Evolutionary conservation across 768 basidiomycete species (phyloP).

Genomic region (Fomitopsis pulvina): DNA sequence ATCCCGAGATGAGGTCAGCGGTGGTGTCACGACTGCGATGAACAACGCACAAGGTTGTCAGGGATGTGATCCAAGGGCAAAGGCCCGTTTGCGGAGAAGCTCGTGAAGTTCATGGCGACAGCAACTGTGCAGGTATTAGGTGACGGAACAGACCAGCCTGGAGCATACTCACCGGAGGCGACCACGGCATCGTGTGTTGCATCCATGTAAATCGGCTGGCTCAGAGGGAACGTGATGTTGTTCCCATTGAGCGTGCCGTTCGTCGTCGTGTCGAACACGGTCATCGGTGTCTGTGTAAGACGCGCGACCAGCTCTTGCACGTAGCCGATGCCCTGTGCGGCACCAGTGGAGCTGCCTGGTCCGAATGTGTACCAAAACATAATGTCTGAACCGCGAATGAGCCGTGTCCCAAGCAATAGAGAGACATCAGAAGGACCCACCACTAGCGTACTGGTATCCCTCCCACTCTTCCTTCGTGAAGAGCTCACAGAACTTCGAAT

Average conservation of each 20-base stretch:
- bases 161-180: conserved; percentile 24
- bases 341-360: conserved; percentile 36
- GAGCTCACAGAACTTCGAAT: conserved; percentile 41
- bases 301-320: conserved; percentile 39
- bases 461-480: conserved; percentile 50
- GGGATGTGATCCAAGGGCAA: conserved; percentile 32
- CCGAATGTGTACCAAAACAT: conserved; percentile 31
- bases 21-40: no score
- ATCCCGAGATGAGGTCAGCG: background rate
- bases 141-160: no score
- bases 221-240: conserved; percentile 28
- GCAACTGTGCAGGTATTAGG: conserved; percentile 22
- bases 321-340: conserved; percentile 34
- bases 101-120: conserved; percentile 40
- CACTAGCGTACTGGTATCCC: conserved; percentile 37
- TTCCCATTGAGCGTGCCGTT: conserved; percentile 41
- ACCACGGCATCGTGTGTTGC: conserved; percentile 41
- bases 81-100: conserved; percentile 34
- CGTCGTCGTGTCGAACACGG: conserved; percentile 35
- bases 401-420: background rate
- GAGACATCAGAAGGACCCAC: conserved; percentile 13
- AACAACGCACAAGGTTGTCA: conserved; percentile 19
- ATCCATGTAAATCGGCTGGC: conserved; percentile 38
- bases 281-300: conserved; percentile 31
- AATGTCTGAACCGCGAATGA: conserved; percentile 12